Base-by-base conservation (phyloP, 192 early-diverging fungal genomes). In the Coemansia sp. region DNA sequence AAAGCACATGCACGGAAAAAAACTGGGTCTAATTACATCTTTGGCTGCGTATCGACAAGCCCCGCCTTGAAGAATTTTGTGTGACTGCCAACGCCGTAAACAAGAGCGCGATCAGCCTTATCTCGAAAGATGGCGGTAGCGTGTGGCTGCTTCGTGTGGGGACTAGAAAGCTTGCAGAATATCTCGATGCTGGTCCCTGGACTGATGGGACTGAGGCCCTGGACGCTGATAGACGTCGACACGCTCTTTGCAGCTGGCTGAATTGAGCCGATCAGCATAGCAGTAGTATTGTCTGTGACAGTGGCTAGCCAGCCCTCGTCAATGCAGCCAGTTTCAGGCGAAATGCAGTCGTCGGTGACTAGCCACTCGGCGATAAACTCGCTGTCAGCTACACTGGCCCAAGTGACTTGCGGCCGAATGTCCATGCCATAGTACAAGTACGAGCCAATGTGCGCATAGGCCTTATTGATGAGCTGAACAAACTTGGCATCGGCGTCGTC, bases 231-330 rank as follows among this genome's bases (percentile, higher is more conserved):
- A 3, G 76, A 69, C 23, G 67, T 73, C 2, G 76, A 73, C 32
- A 78, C 71, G 68, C 64, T 73, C 30, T 68, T 68, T 5, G 50
- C 52, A 3, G 52, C 40, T 19, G 66, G 35, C 10, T 38, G 19
- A 11, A 73, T n/a, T 26, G 53, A 55, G 40, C 57, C 64, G 46
- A 73, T 70, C 30, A 78, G 42, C 71, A 73, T 73, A 2, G 76
- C 67, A 16, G 71, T 66, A 10, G 68, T 69, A 43, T 78, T 78
- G 62, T 78, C 76, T 33, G 76, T 73, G n/a, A 78, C 67, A 33
- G 76, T 78, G 42, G 59, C 76, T 10, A 78, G 40, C 16, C 57
- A 60, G 33, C 76, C 76, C 63, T 78, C 76, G 53, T 78, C 76
- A 19, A 78, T 69, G 52, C 60, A 69, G 4, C 70, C 70, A 19